These are phyloP conservation scores for Neurospora pannonica DNA, from an alignment of 495 filamentous ascomycete genomes.

Conservation along the genomic window DNA sequence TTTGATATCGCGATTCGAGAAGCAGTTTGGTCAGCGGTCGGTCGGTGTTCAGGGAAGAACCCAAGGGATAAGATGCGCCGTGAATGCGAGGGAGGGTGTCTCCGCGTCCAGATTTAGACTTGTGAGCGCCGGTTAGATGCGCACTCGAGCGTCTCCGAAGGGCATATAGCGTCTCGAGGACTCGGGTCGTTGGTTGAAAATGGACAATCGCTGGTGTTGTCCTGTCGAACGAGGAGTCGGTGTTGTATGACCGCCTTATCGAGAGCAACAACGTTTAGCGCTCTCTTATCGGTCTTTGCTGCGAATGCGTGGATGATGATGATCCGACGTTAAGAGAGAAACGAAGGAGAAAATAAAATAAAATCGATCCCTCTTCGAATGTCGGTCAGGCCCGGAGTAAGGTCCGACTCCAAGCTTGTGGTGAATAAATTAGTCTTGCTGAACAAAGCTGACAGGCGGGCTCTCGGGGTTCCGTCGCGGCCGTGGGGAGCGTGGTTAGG, in stretches of 20 bases:
- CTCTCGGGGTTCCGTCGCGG: neutral
- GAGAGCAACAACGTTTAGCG: neutral
- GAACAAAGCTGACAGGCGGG: neutral
- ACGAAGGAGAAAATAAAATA: neutral
- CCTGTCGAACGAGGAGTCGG: neutral
- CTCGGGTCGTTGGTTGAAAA: neutral
- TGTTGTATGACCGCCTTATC: neutral
- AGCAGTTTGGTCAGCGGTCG: neutral
- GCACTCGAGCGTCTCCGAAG: neutral
- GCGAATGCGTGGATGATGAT: neutral
- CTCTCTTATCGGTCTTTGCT: neutral
- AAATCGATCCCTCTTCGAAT: neutral
- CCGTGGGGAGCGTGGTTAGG: neutral
- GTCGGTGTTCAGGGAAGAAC: neutral
- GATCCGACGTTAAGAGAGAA: neutral
- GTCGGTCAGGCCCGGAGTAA: neutral
- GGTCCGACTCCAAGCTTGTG: neutral
- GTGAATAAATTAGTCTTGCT: neutral
- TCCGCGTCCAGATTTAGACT: neutral
- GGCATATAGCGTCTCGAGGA: neutral
- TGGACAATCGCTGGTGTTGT: neutral
- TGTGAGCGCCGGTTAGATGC: neutral
- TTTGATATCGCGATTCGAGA: neutral
- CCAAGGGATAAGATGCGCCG: neutral
- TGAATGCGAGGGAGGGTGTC: neutral